Percentiles rank a stretch among this genome's conserved stretches.
Conservation (phyloP, 2,329 filamentous ascomycete species). For the Neofusicoccum sp. region DNA sequence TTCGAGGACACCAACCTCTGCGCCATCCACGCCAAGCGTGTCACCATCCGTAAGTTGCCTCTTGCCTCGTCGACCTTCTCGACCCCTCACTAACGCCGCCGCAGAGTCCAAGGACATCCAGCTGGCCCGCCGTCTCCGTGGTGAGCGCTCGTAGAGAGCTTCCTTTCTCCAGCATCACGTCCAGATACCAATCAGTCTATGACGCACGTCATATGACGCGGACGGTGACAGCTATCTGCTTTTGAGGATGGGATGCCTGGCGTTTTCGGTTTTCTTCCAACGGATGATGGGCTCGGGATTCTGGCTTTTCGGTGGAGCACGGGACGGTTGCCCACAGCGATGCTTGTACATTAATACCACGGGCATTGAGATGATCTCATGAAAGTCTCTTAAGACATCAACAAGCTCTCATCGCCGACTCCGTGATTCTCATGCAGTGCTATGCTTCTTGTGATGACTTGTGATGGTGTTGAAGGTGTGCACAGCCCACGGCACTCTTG, state of each 20-base stretch:
- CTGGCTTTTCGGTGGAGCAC: constrained; percentile 21
- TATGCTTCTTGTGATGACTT: too few relatives aligned
- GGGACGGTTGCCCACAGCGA: constrained; percentile 20
- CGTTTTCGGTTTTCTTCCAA: constrained; percentile 14
- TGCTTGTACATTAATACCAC: constrained; percentile 24
- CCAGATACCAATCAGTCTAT: constrained; percentile 13
- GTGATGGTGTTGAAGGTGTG: too few relatives aligned
- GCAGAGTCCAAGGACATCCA: constrained; percentile 96
- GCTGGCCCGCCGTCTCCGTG: constrained; percentile 67
- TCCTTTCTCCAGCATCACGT: constrained; percentile 6
- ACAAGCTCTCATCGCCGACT: background rate
- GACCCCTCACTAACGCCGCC: constrained; percentile 26
- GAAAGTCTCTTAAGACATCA: constrained; percentile 22
- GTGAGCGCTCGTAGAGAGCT: constrained; percentile 53
- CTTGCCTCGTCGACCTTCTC: constrained; percentile 21
- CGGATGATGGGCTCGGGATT: constrained; percentile 20
- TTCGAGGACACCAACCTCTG: constrained; percentile 96
- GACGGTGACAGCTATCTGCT: constrained; percentile 16
- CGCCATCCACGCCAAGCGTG: constrained; percentile 93
- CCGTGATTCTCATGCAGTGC: too few relatives aligned
- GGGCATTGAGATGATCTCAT: constrained; percentile 23
- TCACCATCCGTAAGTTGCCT: constrained; percentile 68
- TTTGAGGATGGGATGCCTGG: constrained; percentile 21
- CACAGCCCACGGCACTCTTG: too few relatives aligned
- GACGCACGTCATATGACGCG: constrained; percentile 1